phyloP scores from a whole-genome alignment of 2,329 filamentous ascomycete genomes.

The Cladobotryum protrusum region DNA sequence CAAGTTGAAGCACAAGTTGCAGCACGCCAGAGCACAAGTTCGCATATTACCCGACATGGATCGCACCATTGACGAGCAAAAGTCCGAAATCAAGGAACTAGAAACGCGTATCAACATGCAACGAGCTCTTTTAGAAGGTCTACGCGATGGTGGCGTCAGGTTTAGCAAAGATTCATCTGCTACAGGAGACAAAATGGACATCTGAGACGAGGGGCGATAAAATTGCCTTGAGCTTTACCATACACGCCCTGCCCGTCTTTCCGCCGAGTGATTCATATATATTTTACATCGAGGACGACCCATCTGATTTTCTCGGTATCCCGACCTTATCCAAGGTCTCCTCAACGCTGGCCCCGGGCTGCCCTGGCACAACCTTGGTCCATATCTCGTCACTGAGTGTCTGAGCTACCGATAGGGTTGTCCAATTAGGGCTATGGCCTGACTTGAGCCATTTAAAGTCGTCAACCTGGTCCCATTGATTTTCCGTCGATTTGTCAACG shows the following conservation, averaged over 20 bases:
- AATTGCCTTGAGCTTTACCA: not conserved
- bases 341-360: conserved; percentile 53
- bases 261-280: not conserved
- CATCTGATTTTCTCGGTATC: conserved; percentile 21
- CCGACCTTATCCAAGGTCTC: conserved; percentile 56
- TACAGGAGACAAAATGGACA: conserved; percentile 36
- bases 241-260: not conserved
- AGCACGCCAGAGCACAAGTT: conserved; percentile 65
- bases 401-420: conserved; percentile 54
- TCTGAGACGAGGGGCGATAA: conserved; percentile 17
- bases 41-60: conserved; percentile 63
- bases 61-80: conserved; percentile 60
- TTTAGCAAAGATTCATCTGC: conserved; percentile 25
- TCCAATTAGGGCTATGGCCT: conserved; percentile 85
- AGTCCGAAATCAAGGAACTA: conserved; percentile 61
- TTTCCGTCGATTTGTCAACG: conserved; percentile 35
- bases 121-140: conserved; percentile 47
- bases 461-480: conserved; percentile 85
- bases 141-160: conserved; percentile 43
- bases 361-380: conserved; percentile 60
- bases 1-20: conserved; percentile 74
- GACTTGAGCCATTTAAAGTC: conserved; percentile 97
- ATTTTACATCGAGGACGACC: too few relatives aligned
- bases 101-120: conserved; percentile 59
- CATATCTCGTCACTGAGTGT: conserved; percentile 59